Base-by-base conservation (phyloP, 148 eudicot species). In the Drosera capensis region DNA sequence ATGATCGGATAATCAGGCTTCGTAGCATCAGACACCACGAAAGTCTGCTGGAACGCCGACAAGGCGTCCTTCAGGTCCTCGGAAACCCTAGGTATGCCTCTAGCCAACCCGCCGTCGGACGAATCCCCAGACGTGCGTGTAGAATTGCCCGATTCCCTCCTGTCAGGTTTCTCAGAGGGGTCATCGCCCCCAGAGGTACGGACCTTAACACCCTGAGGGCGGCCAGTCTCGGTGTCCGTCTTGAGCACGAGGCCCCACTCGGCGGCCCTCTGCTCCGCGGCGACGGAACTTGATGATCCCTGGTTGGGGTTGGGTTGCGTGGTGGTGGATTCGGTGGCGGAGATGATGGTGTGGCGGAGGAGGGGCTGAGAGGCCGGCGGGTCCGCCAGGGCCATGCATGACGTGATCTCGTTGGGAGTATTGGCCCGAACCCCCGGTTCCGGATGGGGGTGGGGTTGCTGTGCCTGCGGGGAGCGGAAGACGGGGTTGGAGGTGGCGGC, bases 321-420 rank as follows among this genome's bases (percentile, higher is more conserved):
- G 8, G 11, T 23, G 17, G n/a, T n/a, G n/a, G n/a, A n/a, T n/a
- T 2, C 28, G 44, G 25, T 26, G 63, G 12, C 3, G 58, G 44
- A 0, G 73, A 48, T 4, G 14, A 34, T 11, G 11, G n/a, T 1
- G 2, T 23, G 20, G 7, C 22, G 21, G 43, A 8, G 14, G 23
- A 3, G 40, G 14, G 4, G 3, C 7, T 40, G 6, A n/a, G n/a
- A n/a, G n/a, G n/a, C 19, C 19, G 64, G 9, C 4, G 49, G 47
- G 23, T 79, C 80, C 56, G 71, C 71, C 37, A 87, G 78, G 36
- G 96, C 96, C 96, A 87, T 87, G 94, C 96, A 87, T 58, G 96
- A 73, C 16, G 82, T 74, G 49, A 78, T 68, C 44, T 74, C 77
- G 11, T 68, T 74, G n/a, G n/a, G n/a, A 1, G 69, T 15, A 23